Percentiles rank a stretch among this genome's conserved stretches.
Conservation (phyloP, 208 protist species). For the Porcisia deanei region DNA sequence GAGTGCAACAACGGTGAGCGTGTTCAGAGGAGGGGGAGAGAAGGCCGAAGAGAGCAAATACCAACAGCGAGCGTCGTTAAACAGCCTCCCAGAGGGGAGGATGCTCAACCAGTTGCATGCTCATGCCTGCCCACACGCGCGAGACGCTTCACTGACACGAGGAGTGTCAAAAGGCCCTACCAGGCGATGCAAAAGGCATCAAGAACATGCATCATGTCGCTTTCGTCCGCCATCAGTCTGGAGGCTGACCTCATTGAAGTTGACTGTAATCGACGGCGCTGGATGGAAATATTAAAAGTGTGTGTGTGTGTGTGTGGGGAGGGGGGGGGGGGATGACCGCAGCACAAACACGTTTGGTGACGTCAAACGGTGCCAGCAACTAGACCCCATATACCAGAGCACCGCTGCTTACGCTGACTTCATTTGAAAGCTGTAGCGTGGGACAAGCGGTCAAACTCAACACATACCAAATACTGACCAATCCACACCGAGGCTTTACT, state of each 20-base stretch:
- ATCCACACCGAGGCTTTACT: background rate
- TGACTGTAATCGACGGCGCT: background rate
- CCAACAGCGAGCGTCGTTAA: too few relatives aligned
- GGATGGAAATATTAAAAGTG: background rate
- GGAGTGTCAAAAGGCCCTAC: background rate
- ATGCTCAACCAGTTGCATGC: too few relatives aligned
- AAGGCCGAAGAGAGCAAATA: background rate
- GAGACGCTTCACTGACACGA: background rate
- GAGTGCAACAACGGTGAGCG: too few relatives aligned
- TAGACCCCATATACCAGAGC: background rate
- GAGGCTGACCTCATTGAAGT: too few relatives aligned
- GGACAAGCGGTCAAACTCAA: too few relatives aligned
- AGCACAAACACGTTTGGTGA: background rate
- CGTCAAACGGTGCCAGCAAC: background rate
- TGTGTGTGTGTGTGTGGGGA: too few relatives aligned
- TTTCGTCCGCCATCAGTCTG: background rate
- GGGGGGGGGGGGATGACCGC: background rate
- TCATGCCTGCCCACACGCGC: background rate
- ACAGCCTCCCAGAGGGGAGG: too few relatives aligned
- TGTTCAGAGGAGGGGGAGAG: too few relatives aligned
- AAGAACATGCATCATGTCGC: background rate
- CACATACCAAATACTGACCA: background rate
- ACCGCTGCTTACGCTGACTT: background rate
- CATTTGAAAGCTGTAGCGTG: too few relatives aligned
- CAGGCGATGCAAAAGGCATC: background rate